These are phyloP conservation scores for Paecilomyces niveus DNA, from an alignment of 2,329 filamentous ascomycete genomes.

Conservation along the genomic window DNA sequence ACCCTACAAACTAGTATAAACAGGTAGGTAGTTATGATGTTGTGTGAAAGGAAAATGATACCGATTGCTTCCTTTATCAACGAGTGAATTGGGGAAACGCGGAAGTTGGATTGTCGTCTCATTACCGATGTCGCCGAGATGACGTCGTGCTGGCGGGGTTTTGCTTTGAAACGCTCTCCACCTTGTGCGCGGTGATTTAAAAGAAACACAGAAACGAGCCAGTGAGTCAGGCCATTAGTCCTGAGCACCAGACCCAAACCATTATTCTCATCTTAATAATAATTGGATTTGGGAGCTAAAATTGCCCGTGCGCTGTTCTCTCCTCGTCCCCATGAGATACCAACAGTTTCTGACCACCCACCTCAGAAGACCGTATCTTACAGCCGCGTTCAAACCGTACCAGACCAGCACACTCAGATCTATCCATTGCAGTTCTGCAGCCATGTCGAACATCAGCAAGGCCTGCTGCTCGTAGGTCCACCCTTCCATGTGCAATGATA, in stretches of 20 bases:
- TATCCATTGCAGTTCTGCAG: conserved; percentile 16
- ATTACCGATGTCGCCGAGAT: background rate
- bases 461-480: conserved; percentile 37
- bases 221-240: background rate
- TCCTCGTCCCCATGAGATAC: conserved; percentile 9
- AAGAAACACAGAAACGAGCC: background rate
- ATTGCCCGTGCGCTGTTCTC: background rate
- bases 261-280: background rate
- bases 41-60: background rate
- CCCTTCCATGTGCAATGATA: background rate
- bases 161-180: background rate
- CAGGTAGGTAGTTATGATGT: background rate
- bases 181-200: background rate
- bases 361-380: conserved; percentile 14
- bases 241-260: background rate
- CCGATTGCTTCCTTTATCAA: background rate
- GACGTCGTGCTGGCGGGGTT: background rate
- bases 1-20: too few species aligned
- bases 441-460: conserved; percentile 37
- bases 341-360: conserved; percentile 16
- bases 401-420: conserved; percentile 4
- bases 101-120: background rate
- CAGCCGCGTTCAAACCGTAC: conserved; percentile 7
- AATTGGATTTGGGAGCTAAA: background rate
- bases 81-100: background rate